Percentiles rank a stretch among this genome's conserved stretches.
phyloP scores from a whole-genome alignment of 2,329 filamentous ascomycete genomes.

The Tolypocladium ovalisporum region DNA sequence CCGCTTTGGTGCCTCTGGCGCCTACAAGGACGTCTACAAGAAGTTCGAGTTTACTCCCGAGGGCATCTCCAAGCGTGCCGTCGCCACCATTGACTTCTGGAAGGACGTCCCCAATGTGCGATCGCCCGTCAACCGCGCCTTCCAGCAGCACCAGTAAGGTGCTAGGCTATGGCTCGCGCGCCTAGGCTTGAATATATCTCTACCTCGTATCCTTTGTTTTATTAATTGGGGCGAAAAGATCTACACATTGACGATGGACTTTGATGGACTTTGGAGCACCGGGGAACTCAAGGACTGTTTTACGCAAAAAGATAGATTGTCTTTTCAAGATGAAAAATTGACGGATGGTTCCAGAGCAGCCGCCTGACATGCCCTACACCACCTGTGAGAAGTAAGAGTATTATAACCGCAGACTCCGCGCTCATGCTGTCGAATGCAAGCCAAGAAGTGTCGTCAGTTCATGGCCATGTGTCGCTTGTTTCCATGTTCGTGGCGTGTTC shows the following conservation, averaged over 20 bases:
- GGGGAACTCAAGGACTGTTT: constrained; percentile 10
- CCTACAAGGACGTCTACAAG: constrained; percentile 98
- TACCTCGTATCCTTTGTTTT: constrained; percentile 3
- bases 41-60: constrained; percentile 99
- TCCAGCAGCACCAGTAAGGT: constrained; percentile 86
- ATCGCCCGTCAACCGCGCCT: constrained; percentile 93
- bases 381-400: neutral
- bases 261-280: constrained; percentile 14
- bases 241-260: constrained; percentile 15
- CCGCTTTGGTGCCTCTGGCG: constrained; percentile 93
- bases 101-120: constrained; percentile 85
- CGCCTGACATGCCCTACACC: neutral
- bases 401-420: constrained; percentile 1
- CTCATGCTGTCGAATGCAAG: constrained; percentile 1
- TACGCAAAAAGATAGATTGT: constrained; percentile 11
- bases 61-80: constrained; percentile 88
- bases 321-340: neutral
- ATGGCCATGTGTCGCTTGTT: neutral
- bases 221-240: constrained; percentile 7
- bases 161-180: neutral
- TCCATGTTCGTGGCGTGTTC: neutral
- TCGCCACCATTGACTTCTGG: constrained; percentile 92
- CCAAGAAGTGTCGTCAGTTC: neutral
- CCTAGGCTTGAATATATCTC: neutral
- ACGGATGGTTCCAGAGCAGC: neutral